Evolutionary conservation across 257 asterid genomes (phyloP), one percentile per base, ranked within the genome.

Genomic region (Nicotiana knightiana): DNA sequence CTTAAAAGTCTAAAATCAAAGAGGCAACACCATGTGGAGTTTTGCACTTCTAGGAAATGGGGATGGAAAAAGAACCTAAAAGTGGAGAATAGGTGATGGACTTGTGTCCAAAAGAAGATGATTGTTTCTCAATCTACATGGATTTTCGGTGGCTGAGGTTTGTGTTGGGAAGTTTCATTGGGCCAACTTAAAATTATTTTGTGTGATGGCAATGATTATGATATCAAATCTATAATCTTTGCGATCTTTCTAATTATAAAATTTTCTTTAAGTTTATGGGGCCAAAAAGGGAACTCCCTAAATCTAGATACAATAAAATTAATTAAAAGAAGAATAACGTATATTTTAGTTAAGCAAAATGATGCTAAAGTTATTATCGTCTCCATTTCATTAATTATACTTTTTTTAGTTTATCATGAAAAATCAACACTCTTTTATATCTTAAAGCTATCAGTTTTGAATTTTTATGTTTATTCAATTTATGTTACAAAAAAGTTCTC

Each of bases 1-100:
- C 63, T 28, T 51, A 75, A 48, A 75, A 75, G 79, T 75, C 63
- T 11, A 75, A 48, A 73, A 48, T 51, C 43, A 48, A 75, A 51
- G 63, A 51, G 63, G 79, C 79, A 75, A 75, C 6, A 51, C 2
- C 80, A 75, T 48, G 80, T 75, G 80, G 61, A 51, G 28, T 75
- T 75, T 75, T 6, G 26, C 43, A 51, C n/a, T 73, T 46, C 15
- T 12, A 48, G 37, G 39, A 73, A 48, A 73, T 12, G 13, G 63
- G 39, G 62, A 53, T 53, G 17, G 58, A 15, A 13, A 53, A 53
- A 53, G 18, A 53, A 48, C 26, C 78, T 12, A 73, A 73, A 73
- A 71, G 24, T 57, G 1, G 21, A 21, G 24, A 71, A 37, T 37
- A 10, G 77, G 77, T 68, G 33, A 39, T 71, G 59, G 37, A 71